Base-by-base conservation (phyloP, 2,329 filamentous ascomycete genomes). In the Epichloe baconii region DNA sequence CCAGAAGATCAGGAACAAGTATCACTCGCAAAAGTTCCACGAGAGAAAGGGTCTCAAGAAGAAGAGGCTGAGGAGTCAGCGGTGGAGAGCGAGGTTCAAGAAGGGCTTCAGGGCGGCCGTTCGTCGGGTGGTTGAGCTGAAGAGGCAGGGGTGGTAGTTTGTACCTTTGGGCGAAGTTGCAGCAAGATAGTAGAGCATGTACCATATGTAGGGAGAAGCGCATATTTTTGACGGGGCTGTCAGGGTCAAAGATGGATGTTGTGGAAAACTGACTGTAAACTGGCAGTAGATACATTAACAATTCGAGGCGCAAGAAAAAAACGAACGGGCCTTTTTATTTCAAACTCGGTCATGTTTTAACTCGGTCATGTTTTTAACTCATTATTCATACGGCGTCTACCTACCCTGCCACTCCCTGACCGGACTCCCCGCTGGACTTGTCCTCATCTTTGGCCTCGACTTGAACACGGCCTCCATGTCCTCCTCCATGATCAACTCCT, bases 381-480 rank as follows among this genome's bases (percentile, higher is more conserved):
- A 11, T 36, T 41, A 46, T 3, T n/a, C 41, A 44, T 44, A 17
- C 17, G 2, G 15, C 34, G 10, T 35, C 7, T 26, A 15, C n/a
- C 46, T 38, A 52, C 62, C n/a, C 46, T 38, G 48, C 62, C 61
- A 68, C 26, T 67, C 64, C 52, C 64, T 69, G 5, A 62, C 67
- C 2, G 77, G 77, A 51, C 71, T 77, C 8, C 71, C 69, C 2
- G 81, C 64, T 2, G 89, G 88, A 64, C 88, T 95, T 11, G 79
- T 79, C 56, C 83, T 83, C 57, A 96, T 80, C 65, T 82, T 85
- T 0, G 90, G 90, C 56, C 90, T 70, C 56, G 86, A 90, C 68
- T 83, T 87, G 64, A 96, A 96, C 1, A 95, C 83, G 26, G 83
- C 85, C 53, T 86, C 84, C 65, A 88, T 86, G 54, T 94, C 88